These are phyloP conservation scores for Suillus decipiens DNA, from an alignment of 768 basidiomycete genomes.

Conservation along the genomic window DNA sequence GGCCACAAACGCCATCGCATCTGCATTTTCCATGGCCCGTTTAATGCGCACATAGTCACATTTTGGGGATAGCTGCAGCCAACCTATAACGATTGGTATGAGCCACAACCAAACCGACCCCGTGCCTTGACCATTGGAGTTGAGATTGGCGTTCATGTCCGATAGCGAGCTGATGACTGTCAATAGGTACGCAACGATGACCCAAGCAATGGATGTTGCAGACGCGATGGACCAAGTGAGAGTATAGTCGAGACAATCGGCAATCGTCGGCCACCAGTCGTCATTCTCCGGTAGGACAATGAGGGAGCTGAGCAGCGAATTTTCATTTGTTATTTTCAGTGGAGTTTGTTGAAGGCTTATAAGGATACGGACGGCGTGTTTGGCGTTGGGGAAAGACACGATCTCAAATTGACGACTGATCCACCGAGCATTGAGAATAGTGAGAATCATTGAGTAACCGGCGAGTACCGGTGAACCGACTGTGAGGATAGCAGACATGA, in stretches of 20 bases:
- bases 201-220: slow-evolving; percentile 43
- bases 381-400: slow-evolving; percentile 27
- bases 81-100: slow-evolving; percentile 41
- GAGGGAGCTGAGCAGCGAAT: slow-evolving; percentile 39
- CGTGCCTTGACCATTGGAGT: slow-evolving; percentile 38
- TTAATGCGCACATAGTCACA: slow-evolving; percentile 36
- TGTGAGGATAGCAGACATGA: slow-evolving; percentile 43
- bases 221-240: slow-evolving; percentile 44
- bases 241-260: slow-evolving; percentile 36
- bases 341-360: slow-evolving; percentile 45
- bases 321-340: slow-evolving; percentile 30
- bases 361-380: slow-evolving; percentile 35
- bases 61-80: slow-evolving; percentile 43
- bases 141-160: slow-evolving; percentile 21
- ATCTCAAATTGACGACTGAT: slow-evolving; percentile 34
- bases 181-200: slow-evolving; percentile 43
- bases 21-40: slow-evolving; percentile 30
- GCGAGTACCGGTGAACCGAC: slow-evolving; percentile 48
- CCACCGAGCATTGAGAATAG: slow-evolving; percentile 46
- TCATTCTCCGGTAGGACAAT: slow-evolving; percentile 45
- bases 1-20: slow-evolving; percentile 28
- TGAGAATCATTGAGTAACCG: slow-evolving; percentile 46
- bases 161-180: slow-evolving; percentile 34
- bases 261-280: slow-evolving; percentile 41
- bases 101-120: slow-evolving; percentile 47